phyloP scores from a whole-genome alignment of 2,329 filamentous ascomycete species.

The Cladophialophora chaetospira region DNA sequence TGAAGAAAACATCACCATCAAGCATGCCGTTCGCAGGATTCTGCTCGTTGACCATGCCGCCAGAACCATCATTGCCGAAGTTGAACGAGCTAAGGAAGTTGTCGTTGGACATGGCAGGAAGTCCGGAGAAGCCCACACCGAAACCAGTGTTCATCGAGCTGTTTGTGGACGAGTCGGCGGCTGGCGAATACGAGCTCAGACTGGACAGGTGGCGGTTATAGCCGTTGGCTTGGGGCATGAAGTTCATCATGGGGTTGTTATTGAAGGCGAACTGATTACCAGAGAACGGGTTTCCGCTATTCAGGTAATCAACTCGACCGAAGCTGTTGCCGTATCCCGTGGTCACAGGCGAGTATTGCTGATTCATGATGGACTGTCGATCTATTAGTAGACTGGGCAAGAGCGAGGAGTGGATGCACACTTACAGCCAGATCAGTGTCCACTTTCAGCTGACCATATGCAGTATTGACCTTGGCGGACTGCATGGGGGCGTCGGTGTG shows the following conservation, averaged over 20 bases:
- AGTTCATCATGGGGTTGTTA: background rate
- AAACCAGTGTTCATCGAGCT: conserved; percentile 9
- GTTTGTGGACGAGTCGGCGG: conserved; percentile 6
- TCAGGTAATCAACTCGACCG: background rate
- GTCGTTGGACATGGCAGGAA: conserved; percentile 11
- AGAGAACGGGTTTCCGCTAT: background rate
- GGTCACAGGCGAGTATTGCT: background rate
- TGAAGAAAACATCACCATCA: conserved; percentile 1
- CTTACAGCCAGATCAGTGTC: background rate
- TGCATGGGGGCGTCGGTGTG: background rate
- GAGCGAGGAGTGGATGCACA: background rate
- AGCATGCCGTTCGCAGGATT: background rate
- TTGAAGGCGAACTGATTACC: background rate
- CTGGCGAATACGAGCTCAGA: background rate
- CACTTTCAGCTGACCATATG: conserved; percentile 1
- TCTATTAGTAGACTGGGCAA: background rate
- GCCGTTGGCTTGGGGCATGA: conserved; percentile 1
- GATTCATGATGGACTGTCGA: background rate
- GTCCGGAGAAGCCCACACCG: background rate
- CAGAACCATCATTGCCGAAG: background rate
- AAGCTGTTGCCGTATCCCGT: background rate
- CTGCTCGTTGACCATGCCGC: conserved; percentile 1
- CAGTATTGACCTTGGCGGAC: background rate
- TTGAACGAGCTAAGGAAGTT: conserved; percentile 1
- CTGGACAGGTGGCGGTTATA: background rate